These are phyloP conservation scores for Alternaria ethzedia DNA, from an alignment of 2,329 filamentous ascomycete genomes.

Conservation along the genomic window DNA sequence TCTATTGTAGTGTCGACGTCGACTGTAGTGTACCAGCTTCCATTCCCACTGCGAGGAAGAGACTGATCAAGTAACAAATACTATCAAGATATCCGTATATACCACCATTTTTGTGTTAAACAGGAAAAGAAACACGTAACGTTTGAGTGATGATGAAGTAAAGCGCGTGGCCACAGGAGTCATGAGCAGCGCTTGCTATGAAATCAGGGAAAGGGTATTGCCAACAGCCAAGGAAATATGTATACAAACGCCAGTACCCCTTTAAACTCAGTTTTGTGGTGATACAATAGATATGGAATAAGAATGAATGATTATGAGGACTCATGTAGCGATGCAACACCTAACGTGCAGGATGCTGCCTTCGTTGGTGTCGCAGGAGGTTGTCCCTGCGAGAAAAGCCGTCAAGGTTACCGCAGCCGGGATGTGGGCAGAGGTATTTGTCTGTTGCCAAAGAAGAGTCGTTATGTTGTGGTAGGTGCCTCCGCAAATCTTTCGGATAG, in stretches of 20 bases:
- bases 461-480: constrained; percentile 39
- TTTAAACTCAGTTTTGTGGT: background rate
- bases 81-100: background rate
- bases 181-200: constrained; percentile 6
- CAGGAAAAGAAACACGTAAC: background rate
- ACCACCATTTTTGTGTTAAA: background rate
- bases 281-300: background rate
- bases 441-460: constrained; percentile 17
- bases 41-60: background rate
- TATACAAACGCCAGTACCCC: background rate
- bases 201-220: constrained; percentile 2
- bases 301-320: background rate
- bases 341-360: constrained; percentile 28
- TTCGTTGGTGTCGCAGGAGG: constrained; percentile 41
- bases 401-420: constrained; percentile 34
- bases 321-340: background rate
- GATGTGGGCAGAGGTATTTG: constrained; percentile 29
- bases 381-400: constrained; percentile 48
- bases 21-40: background rate
- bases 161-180: background rate
- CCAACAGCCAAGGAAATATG: background rate
- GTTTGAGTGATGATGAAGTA: background rate
- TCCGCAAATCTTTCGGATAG: constrained; percentile 44
- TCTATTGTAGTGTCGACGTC: background rate
- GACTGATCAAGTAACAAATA: background rate